Base-by-base conservation (phyloP, 169 alveolate genomes). In the Cryptosporidium ubiquitum region DNA sequence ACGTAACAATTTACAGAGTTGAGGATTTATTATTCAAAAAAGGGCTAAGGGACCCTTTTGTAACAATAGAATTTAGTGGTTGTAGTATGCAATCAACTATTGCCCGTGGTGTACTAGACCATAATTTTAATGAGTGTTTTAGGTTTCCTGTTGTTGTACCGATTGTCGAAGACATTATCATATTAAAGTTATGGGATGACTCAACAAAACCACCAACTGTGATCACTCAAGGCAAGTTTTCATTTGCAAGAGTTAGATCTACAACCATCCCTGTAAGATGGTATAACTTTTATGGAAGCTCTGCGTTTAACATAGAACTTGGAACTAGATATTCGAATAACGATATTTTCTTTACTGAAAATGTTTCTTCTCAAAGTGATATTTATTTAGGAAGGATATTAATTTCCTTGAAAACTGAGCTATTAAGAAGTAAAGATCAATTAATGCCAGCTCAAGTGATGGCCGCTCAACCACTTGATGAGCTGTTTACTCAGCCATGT, bases 101-200 rank as follows among this genome's bases (percentile, higher is more conserved):
- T 29, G 86, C 92, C 7, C 91, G 92, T n/a, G 94, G 93, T 12
- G 86, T 69, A 23, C 33, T 64, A 20, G 94, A 96, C 58, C 95
- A 94, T 85, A 93, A 96, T 61, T 96, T 95, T 91, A 96, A 96
- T 92, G 97, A 96, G 75, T 95, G 97, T 84, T 95, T 96, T 86
- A 91, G 96, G 84, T 93, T 96, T 39, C 98, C 98, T 20, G 95
- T 96, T 31, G 73, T 95, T 44, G 95, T 96, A 26, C 97, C 98
- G 16, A 91, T 96, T 20, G 93, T 95, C 52, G 98, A 96, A 71
- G 98, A 96, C 70, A 91, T 94, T 66, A 95, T 96, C 12, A 69
- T 96, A 51, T 74, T 96, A 42, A 95, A 95, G 91, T 86, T 96
- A 20, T 96, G 98, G 98, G 97, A 94, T 91, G 31, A 91, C 69